Conservation (phyloP, 179 eudicot genomes). For the Sideroxylon spinosum region DNA sequence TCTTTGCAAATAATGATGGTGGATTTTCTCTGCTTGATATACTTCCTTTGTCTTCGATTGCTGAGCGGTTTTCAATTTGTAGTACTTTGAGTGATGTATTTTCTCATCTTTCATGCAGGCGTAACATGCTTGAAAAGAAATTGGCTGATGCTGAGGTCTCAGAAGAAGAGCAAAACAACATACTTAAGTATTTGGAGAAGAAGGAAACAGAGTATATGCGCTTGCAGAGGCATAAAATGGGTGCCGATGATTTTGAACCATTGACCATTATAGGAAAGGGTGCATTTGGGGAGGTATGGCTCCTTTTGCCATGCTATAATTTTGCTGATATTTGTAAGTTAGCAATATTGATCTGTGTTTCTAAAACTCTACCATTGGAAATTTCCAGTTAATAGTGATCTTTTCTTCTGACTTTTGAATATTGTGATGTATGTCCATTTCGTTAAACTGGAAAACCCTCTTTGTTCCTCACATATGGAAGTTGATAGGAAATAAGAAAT, state of each 20-base stretch:
- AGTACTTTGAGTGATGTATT: background rate
- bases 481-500: no score
- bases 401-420: background rate
- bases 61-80: background rate
- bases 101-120: slow-evolving; percentile 33
- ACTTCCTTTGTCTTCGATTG: background rate
- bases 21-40: no score
- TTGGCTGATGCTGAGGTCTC: slow-evolving; percentile 84
- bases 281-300: slow-evolving; percentile 78
- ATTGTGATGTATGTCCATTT: background rate
- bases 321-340: slow-evolving; percentile 2
- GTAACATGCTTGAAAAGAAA: slow-evolving; percentile 67
- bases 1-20: no score
- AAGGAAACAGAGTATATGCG: slow-evolving; percentile 90
- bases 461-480: no score
- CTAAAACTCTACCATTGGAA: background rate
- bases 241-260: slow-evolving; percentile 85
- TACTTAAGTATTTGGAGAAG: slow-evolving; percentile 62
- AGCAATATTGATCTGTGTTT: background rate
- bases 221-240: slow-evolving; percentile 87
- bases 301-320: background rate
- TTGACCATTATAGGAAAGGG: slow-evolving; percentile 90
- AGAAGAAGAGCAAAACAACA: slow-evolving; percentile 70
- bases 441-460: no score
- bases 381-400: background rate